Base-by-base conservation (phyloP, 306 rosid genomes). In the Heteromeles arbutifolia region DNA sequence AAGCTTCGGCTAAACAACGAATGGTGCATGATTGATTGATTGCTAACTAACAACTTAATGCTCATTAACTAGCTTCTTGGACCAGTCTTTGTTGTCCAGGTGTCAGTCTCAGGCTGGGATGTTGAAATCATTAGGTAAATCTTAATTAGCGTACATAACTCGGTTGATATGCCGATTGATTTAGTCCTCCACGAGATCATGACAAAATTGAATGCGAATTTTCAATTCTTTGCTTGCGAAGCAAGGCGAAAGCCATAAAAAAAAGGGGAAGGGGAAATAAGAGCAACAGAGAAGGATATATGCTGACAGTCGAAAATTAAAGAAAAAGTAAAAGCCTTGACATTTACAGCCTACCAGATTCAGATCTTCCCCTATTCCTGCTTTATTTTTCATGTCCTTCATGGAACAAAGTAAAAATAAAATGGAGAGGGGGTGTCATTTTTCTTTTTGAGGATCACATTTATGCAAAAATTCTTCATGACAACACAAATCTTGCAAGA, bases 211-310 rank as follows among this genome's bases (percentile, higher is more conserved):
- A 84, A 76, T 80, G 48, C 63, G 45, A 41, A 74, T 78, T 72
- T 18, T 31, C 31, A 77, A 80, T 85, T 87, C 89, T 82, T 89
- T 92, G 89, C 89, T 81, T 88, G 85, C 75, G 84, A 93, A 90
- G 87, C 86, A 89, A 92, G 66, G 76, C 74, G 53, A 69, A 80
- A 57, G 68, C 79, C 54, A 15, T 81, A 39, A 67, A 79, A 67
- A 79, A 78, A 84, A 63, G 82, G 72, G 18, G 69, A 24, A 21
- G 78, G 69, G 83, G 67, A 73, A 79, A 45, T 72, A 82, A 14
- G 66, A 62, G 65, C 72, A 66, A 25, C 70, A 70, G 28, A 50
- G 50, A 69, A 72, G 71, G 77, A 71, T 69, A 62, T 75, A 74
- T 75, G 75, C 65, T 74, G 82, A 84, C 77, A 69, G 77, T 73